Percentiles rank a stretch among this genome's conserved stretches.
phyloP scores from a whole-genome alignment of 73 alveolate species.

The Stentor roeselii region DNA sequence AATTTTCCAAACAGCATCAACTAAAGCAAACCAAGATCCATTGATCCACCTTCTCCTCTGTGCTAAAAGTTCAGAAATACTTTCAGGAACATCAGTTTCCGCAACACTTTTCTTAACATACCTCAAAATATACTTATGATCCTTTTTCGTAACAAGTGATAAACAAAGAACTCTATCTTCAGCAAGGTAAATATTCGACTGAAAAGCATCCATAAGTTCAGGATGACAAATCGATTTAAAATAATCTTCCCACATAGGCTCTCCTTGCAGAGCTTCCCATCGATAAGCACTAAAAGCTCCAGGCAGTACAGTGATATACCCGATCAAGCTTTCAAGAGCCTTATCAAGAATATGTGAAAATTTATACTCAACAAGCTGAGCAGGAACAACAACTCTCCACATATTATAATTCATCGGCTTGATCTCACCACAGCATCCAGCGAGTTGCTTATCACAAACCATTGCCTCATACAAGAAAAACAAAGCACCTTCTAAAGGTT shows the following conservation, averaged over 20 bases:
- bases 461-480: neutral
- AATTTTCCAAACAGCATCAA: neutral
- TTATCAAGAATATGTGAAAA: slow-evolving; percentile 48
- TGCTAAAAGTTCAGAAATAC: slow-evolving; percentile 37
- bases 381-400: neutral
- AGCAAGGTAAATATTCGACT: slow-evolving; percentile 62
- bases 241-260: slow-evolving; percentile 22
- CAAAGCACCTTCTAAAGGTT: neutral
- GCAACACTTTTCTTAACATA: slow-evolving; percentile 54
- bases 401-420: neutral
- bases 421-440: slow-evolving; percentile 33
- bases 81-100: slow-evolving; percentile 54
- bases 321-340: slow-evolving; percentile 45
- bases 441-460: neutral
- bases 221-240: slow-evolving; percentile 18
- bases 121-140: slow-evolving; percentile 22
- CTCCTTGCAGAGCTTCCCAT: slow-evolving; percentile 40
- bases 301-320: slow-evolving; percentile 52
- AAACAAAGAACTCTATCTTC: slow-evolving; percentile 67
- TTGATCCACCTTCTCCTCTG: slow-evolving; percentile 68
- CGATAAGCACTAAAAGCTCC: slow-evolving; percentile 60
- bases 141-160: slow-evolving; percentile 36
- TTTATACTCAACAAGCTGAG: slow-evolving; percentile 43
- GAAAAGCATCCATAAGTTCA: slow-evolving; percentile 29
- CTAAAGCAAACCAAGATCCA: slow-evolving; percentile 60